phyloP scores from a whole-genome alignment of 208 protist genomes.

The Leishmania amazonensis region DNA sequence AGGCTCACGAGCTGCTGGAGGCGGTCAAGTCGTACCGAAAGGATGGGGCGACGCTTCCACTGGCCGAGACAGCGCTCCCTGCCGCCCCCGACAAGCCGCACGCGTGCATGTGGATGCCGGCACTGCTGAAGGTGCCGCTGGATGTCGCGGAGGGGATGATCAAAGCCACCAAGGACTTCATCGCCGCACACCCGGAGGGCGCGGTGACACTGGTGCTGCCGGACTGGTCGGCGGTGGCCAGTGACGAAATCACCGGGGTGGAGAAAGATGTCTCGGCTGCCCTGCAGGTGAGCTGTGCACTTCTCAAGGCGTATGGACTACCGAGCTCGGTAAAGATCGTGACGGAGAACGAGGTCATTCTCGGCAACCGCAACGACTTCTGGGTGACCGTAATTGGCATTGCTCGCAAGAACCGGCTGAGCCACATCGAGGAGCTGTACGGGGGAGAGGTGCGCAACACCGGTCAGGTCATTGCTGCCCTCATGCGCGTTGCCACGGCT shows the following conservation, averaged over 20 bases:
- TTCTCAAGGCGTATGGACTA: conserved; percentile 64
- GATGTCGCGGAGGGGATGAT: conserved; percentile 63
- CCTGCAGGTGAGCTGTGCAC: conserved; percentile 60
- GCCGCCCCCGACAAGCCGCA: conserved; percentile 42
- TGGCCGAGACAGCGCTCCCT: conserved; percentile 11
- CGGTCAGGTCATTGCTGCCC: conserved; percentile 71
- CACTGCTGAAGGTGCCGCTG: conserved; percentile 59
- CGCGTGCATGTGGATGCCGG: conserved; percentile 76
- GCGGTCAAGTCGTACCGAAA: conserved; percentile 88
- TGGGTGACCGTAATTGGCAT: conserved; percentile 92
- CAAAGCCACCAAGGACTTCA: conserved; percentile 42
- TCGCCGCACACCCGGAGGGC: conserved; percentile 55
- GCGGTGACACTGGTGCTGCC: conserved; percentile 70
- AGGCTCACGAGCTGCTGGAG: conserved; percentile 88
- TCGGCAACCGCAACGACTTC: conserved; percentile 78
- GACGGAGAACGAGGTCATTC: conserved; percentile 78
- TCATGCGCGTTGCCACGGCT: conserved; percentile 84
- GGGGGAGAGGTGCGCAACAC: conserved; percentile 68
- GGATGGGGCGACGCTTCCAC: conserved; percentile 20
- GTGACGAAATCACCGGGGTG: conserved; percentile 69
- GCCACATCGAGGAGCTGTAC: conserved; percentile 67
- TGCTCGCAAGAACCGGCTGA: conserved; percentile 75
- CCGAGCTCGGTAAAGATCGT: conserved; percentile 64
- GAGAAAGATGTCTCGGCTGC: conserved; percentile 82
- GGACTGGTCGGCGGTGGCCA: conserved; percentile 81